A percentile compares a stretch with the other conserved stretches of the same genome.
Conservation (phyloP, 768 basidiomycete species). For the Tephrocybe sp. region DNA sequence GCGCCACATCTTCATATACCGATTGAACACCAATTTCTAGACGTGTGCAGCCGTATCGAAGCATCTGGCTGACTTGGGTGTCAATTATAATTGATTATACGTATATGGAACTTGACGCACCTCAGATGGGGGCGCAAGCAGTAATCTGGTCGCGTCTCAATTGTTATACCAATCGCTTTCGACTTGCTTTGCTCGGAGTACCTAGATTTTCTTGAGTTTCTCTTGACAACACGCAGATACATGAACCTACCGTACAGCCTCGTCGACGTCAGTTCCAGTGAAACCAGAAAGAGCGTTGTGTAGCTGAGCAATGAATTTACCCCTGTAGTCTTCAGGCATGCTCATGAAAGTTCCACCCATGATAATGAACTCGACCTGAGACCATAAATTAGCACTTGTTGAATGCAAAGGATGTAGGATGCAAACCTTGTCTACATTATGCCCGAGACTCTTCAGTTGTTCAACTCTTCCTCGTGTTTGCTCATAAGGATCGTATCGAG, state of each 20-base stretch:
- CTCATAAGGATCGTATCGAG: slow-evolving; percentile 93
- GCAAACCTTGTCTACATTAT: slow-evolving; percentile 92
- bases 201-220: slow-evolving; percentile 32
- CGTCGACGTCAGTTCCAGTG: slow-evolving; percentile 91
- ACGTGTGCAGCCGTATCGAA: slow-evolving; percentile 97
- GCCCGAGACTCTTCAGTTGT: slow-evolving; percentile 93
- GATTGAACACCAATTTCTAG: slow-evolving; percentile 99
- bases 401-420: background rate
- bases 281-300: slow-evolving; percentile 97
- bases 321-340: slow-evolving; percentile 96
- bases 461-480: slow-evolving; percentile 95
- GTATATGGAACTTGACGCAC: slow-evolving; percentile 34
- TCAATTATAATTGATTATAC: slow-evolving; percentile 8
- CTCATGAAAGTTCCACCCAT: slow-evolving; percentile 99
- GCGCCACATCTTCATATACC: slow-evolving; percentile 98
- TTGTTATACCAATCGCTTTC: slow-evolving; percentile 98
- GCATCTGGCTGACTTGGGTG: slow-evolving; percentile 75
- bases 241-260: slow-evolving; percentile 75
- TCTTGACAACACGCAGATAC: background rate
- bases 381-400: background rate
- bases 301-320: slow-evolving; percentile 90
- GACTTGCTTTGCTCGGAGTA: slow-evolving; percentile 98
- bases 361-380: slow-evolving; percentile 84
- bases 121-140: slow-evolving; percentile 95
- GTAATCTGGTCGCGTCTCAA: slow-evolving; percentile 98